Percentiles rank a stretch among this genome's conserved stretches.
These are phyloP conservation scores for Scedosporium dehoogii DNA, from an alignment of 2,329 filamentous ascomycete species.

Conservation along the genomic window DNA sequence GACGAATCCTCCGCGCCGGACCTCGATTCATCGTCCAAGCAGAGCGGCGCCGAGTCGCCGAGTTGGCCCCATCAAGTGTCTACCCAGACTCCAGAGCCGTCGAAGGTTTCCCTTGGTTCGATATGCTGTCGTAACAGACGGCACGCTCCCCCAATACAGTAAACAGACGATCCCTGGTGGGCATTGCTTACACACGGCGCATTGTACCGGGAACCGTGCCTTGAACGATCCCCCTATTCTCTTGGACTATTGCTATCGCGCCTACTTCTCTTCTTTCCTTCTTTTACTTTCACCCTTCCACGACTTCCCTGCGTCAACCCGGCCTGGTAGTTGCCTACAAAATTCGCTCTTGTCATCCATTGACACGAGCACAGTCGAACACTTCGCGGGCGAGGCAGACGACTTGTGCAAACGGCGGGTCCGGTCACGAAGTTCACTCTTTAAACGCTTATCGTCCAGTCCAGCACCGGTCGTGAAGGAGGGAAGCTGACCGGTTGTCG, in stretches of 20 bases:
- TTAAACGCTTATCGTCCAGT: conserved; percentile 3
- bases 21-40: background rate
- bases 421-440: conserved; percentile 15
- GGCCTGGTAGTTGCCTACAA: background rate
- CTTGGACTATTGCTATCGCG: background rate
- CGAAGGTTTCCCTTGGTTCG: background rate
- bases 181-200: background rate
- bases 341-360: conserved; percentile 6
- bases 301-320: background rate
- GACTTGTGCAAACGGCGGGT: conserved; percentile 33
- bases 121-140: background rate
- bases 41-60: background rate
- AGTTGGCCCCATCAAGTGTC: background rate
- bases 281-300: background rate
- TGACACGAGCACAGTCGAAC: conserved; percentile 26
- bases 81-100: background rate
- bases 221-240: background rate
- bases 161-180: background rate
- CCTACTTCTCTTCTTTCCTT: background rate
- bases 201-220: background rate
- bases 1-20: background rate
- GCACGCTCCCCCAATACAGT: background rate
- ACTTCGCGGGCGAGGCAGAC: conserved; percentile 39
- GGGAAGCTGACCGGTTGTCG: too few species aligned
- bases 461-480: background rate